Conservation (phyloP, 2,329 filamentous ascomycete genomes). For the Calycina herbarum region DNA sequence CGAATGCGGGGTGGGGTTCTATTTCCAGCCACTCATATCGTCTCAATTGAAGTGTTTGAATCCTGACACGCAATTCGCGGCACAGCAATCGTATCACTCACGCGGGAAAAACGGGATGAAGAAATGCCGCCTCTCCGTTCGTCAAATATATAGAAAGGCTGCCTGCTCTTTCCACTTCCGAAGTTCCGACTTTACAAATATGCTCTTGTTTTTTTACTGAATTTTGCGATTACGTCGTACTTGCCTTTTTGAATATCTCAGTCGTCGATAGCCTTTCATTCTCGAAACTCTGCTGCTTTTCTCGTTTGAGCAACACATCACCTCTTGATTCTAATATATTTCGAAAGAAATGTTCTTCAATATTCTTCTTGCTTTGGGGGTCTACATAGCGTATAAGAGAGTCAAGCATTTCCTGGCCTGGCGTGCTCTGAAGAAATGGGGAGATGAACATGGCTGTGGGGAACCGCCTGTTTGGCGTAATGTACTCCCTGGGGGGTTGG, state of each 20-base stretch:
- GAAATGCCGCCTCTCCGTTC: background rate
- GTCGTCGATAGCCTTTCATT: background rate
- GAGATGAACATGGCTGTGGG: conserved; percentile 25
- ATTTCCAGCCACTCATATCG: background rate
- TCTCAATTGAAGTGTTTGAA: background rate
- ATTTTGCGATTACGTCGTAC: background rate
- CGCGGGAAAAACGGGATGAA: background rate
- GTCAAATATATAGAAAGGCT: background rate
- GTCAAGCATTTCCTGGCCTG: conserved; percentile 21
- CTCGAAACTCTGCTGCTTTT: too few relatives aligned
- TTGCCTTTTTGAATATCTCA: background rate
- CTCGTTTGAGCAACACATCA: too few relatives aligned
- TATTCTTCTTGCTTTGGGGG: background rate
- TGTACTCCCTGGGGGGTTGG: conserved; percentile 23
- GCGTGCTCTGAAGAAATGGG: conserved; percentile 26
- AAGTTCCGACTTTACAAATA: too few relatives aligned
- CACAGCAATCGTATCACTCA: background rate
- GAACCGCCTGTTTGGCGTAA: conserved; percentile 21
- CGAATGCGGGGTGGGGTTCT: background rate
- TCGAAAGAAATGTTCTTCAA: background rate
- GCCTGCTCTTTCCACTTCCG: background rate
- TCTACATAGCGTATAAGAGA: conserved; percentile 17
- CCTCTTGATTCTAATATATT: background rate
- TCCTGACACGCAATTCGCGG: too few relatives aligned
- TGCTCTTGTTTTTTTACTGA: background rate